Percentiles rank a stretch among this genome's conserved stretches.
Evolutionary conservation across 2,329 filamentous ascomycete genomes (phyloP).

Genomic region (Trichophyton simii): DNA sequence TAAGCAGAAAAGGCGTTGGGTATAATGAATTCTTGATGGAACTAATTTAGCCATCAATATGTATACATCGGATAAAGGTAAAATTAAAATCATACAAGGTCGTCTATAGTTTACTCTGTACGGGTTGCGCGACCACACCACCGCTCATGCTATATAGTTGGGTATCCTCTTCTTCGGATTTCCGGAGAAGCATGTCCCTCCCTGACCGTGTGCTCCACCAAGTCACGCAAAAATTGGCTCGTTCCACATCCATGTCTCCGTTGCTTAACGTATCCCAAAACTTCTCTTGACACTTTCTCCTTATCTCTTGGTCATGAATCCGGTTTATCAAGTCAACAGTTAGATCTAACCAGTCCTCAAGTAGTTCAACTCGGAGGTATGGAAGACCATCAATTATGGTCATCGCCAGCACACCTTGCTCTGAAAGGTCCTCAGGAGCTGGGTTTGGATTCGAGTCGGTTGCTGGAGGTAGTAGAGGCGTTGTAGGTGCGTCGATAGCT

Average conservation of each 20-base stretch:
- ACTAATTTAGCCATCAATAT: not conserved
- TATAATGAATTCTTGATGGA: not conserved
- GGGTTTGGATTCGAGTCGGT: constrained; percentile 23
- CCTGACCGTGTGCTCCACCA: constrained; percentile 70
- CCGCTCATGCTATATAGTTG: not conserved
- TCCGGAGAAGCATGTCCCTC: constrained; percentile 32
- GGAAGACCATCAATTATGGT: constrained; percentile 70
- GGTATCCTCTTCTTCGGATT: not conserved
- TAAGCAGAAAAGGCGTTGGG: too few relatives aligned
- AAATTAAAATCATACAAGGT: not conserved
- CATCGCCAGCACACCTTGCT: constrained; percentile 64
- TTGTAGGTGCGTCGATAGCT: constrained; percentile 43
- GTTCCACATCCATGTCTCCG: constrained; percentile 80
- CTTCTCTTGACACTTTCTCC: constrained; percentile 52
- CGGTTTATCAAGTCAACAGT: constrained; percentile 54
- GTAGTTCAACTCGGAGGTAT: constrained; percentile 53
- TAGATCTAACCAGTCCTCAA: constrained; percentile 71
- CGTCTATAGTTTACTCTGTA: not conserved
- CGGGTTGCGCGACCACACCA: not conserved
- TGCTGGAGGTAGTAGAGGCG: constrained; percentile 29
- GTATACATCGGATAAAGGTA: not conserved
- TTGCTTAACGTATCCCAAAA: constrained; percentile 69
- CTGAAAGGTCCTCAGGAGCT: constrained; percentile 41
- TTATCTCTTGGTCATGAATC: constrained; percentile 50
- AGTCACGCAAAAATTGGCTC: constrained; percentile 61